Evolutionary conservation across 176 grass and related monocot species (phyloP).

Genomic region (Avena eriantha): DNA sequence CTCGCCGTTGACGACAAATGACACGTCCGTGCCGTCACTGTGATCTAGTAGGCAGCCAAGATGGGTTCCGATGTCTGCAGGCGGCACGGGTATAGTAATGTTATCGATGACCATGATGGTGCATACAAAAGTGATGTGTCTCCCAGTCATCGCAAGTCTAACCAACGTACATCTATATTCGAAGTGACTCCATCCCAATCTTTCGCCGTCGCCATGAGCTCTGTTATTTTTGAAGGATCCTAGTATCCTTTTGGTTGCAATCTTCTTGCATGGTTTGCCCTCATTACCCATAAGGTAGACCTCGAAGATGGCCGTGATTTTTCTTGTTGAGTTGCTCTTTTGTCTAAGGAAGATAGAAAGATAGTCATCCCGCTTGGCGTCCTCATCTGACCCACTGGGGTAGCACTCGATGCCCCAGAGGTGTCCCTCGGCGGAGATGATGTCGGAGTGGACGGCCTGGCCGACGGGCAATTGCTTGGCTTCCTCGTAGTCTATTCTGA

Average conservation of each 20-base stretch:
- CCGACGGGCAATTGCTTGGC: background rate
- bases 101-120: background rate
- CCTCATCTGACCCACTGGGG: background rate
- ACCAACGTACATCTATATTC: background rate
- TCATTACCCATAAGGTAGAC: background rate
- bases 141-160: background rate
- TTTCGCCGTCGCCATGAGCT: background rate
- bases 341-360: constrained; percentile 25
- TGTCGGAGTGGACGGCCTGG: background rate
- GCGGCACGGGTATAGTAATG: constrained; percentile 21
- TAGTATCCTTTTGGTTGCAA: background rate
- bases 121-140: constrained; percentile 33
- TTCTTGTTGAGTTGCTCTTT: background rate
- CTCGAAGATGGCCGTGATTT: constrained; percentile 17
- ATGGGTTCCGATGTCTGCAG: constrained; percentile 30
- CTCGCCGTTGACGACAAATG: constrained; percentile 31
- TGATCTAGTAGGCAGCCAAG: constrained; percentile 37
- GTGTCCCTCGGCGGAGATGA: constrained; percentile 36
- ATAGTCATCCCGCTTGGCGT: background rate
- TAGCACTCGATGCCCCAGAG: constrained; percentile 37
- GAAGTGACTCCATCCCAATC: background rate
- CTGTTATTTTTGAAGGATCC: background rate
- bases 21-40: constrained; percentile 16
- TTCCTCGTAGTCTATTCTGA: constrained; percentile 32
- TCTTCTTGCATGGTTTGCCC: background rate